phyloP scores from a whole-genome alignment of 2,329 filamentous ascomycete genomes.

The Clarireedia paspali region DNA sequence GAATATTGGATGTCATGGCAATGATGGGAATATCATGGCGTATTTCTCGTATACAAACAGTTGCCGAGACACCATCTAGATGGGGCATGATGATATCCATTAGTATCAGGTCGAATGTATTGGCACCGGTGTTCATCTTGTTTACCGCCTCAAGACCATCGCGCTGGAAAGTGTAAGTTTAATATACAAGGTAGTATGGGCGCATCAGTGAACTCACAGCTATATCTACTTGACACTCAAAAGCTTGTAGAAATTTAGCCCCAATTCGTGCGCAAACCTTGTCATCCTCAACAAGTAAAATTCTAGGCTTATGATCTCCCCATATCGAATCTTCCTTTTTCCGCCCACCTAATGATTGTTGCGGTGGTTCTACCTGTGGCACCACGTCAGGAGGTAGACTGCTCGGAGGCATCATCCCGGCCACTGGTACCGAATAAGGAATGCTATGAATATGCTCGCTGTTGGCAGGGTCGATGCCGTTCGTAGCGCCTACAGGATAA shows the following conservation, averaged over 20 bases:
- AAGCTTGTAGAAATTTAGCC: conserved; percentile 57
- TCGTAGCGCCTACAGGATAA: conserved; percentile 83
- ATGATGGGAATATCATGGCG: conserved; percentile 80
- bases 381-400: conserved; percentile 40
- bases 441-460: conserved; percentile 93
- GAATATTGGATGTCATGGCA: conserved; percentile 97
- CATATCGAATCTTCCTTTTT: conserved; percentile 42
- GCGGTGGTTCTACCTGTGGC: conserved; percentile 32
- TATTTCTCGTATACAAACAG: conserved; percentile 84
- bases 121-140: conserved; percentile 54
- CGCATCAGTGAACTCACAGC: conserved; percentile 43
- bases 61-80: conserved; percentile 89
- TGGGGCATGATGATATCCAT: conserved; percentile 98
- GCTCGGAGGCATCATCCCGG: conserved; percentile 33
- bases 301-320: conserved; percentile 61
- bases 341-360: conserved; percentile 30
- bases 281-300: conserved; percentile 84
- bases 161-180: conserved; percentile 41
- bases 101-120: conserved; percentile 60
- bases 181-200: background rate
- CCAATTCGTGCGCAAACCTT: conserved; percentile 60
- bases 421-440: conserved; percentile 69
- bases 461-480: conserved; percentile 91
- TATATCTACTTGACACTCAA: conserved; percentile 60
- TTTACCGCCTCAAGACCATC: conserved; percentile 89